Evolutionary conservation across 176 grass and related monocot genomes (phyloP).

Genomic region (Oryza brachyantha): DNA sequence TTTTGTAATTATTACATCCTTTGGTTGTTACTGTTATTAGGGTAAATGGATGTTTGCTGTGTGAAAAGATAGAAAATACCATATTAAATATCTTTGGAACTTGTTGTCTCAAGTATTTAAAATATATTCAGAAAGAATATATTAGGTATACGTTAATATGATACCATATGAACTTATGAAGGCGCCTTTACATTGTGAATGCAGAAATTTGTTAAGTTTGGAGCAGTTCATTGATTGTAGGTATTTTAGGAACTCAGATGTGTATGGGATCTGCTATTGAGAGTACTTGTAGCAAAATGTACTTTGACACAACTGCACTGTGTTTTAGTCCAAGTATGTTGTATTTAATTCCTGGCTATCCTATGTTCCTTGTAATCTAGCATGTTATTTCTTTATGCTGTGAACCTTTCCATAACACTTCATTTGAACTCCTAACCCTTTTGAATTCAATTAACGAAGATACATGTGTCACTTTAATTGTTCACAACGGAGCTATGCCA

Average conservation of each 20-base stretch:
- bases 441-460: not conserved
- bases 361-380: slow-evolving; percentile 14
- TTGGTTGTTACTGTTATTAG: not conserved
- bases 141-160: not conserved
- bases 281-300: slow-evolving; percentile 17
- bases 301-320: not conserved
- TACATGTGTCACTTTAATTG: not conserved
- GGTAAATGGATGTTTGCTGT: not conserved
- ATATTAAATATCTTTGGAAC: slow-evolving; percentile 9
- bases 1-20: slow-evolving; percentile 16
- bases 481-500: not conserved
- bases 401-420: not conserved
- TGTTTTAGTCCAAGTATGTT: not conserved
- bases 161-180: not conserved
- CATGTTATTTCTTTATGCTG: not conserved
- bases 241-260: not conserved
- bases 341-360: not conserved
- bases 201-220: not conserved
- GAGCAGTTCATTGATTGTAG: not conserved
- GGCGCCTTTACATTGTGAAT: not conserved
- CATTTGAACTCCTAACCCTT: not conserved
- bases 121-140: not conserved
- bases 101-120: not conserved
- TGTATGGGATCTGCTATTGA: not conserved
- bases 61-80: not conserved